Conservation (phyloP, 805 yeast genomes). For the Pichia heedii region DNA sequence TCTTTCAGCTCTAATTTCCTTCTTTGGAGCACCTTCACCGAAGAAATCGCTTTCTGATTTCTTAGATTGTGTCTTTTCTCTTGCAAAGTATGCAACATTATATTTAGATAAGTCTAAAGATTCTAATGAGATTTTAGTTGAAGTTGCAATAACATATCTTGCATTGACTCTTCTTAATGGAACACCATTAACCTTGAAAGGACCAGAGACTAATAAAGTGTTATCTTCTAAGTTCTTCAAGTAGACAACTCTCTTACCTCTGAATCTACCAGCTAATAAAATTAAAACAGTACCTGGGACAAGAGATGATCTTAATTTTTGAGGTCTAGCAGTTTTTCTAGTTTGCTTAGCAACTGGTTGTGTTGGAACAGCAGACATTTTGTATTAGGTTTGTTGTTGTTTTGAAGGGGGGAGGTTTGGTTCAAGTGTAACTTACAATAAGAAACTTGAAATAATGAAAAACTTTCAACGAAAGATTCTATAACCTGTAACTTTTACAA, state of each 20-base stretch:
- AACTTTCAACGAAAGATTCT: too few relatives aligned
- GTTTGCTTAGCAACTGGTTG: constrained; percentile 79
- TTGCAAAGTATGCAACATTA: constrained; percentile 92
- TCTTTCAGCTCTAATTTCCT: constrained; percentile 88
- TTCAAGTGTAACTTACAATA: too few relatives aligned
- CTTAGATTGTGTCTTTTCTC: constrained; percentile 77
- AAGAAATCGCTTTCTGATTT: constrained; percentile 92
- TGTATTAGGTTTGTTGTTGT: too few relatives aligned
- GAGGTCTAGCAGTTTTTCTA: constrained; percentile 90
- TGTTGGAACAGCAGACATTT: constrained; percentile 55
- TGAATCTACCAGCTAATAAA: constrained; percentile 97
- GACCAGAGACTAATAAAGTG: constrained; percentile 96
- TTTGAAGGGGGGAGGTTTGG: background rate
- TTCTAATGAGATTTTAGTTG: constrained; percentile 76
- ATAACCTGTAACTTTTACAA: too few relatives aligned
- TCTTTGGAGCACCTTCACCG: constrained; percentile 64
- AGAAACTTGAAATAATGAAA: too few relatives aligned
- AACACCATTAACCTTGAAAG: constrained; percentile 99
- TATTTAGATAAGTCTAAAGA: constrained; percentile 83
- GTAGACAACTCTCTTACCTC: constrained; percentile 99
- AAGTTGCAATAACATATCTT: constrained; percentile 97
- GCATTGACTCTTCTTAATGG: constrained; percentile 99
- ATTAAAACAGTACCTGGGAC: constrained; percentile 48
- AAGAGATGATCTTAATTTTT: constrained; percentile 76
- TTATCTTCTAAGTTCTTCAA: constrained; percentile 95